phyloP scores from a whole-genome alignment of 257 asterid genomes.

The Apocynum venetum region DNA sequence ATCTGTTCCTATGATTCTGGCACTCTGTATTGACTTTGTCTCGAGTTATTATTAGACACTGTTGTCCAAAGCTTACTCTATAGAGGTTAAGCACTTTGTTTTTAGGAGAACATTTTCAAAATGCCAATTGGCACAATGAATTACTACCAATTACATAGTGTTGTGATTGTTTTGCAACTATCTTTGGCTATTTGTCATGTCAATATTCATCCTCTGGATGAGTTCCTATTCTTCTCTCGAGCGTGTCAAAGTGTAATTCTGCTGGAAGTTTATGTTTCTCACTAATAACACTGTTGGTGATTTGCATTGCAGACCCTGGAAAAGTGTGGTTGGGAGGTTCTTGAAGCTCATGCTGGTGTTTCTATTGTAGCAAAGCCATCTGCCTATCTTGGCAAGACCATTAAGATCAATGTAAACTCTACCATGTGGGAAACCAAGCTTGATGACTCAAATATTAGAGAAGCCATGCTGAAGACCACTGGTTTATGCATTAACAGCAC shows the following conservation, averaged over 20 bases:
- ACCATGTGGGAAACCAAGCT: constrained; percentile 43
- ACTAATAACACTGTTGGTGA: not conserved
- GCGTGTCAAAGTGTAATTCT: not conserved
- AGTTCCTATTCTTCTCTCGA: not conserved
- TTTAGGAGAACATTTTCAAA: not conserved
- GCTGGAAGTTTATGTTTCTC: too few relatives aligned
- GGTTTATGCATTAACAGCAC: constrained; percentile 92
- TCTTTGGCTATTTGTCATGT: not conserved
- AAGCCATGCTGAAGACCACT: constrained; percentile 62
- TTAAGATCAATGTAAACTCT: constrained; percentile 35
- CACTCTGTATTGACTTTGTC: not conserved
- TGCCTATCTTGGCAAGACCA: constrained; percentile 60
- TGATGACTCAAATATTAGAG: constrained; percentile 80
- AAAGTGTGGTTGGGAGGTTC: constrained; percentile 83
- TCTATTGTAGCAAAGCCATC: constrained; percentile 81
- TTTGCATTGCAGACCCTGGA: constrained; percentile 52
- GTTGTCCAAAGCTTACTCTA: not conserved
- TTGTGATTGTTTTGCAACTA: not conserved
- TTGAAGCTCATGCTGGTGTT: constrained; percentile 73
- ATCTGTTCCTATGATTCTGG: too few relatives aligned
- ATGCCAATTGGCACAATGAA: not conserved
- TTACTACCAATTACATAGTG: not conserved
- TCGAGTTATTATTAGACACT: not conserved
- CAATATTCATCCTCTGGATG: not conserved
- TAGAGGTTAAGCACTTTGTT: too few relatives aligned